Base-by-base conservation (phyloP, 169 alveolate species). In the Plasmodium relictum region DNA sequence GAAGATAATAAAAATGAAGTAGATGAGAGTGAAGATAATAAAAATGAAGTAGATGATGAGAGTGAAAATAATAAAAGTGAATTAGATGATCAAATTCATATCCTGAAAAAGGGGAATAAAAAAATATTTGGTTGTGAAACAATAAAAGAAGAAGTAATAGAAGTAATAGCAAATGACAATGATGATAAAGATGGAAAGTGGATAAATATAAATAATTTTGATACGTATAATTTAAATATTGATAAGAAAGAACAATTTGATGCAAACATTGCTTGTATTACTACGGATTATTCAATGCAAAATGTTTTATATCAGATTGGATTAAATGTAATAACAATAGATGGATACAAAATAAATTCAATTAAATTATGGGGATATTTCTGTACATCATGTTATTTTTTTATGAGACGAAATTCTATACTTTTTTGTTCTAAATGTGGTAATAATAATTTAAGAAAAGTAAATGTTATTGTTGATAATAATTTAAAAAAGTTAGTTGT, bases 281-380 rank as follows among this genome's bases (percentile, higher is more conserved):
- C 98, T 31, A 96, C 97, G 44, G 98, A 97, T 72, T 97, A 93
- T 87, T 96, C 98, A 14, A 96, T 97, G 97, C 97, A 97, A 58
- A 97, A 97, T 83, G 98, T 97, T 4, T 61, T 96, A 14, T 86
- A 96, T 66, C 97, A 97, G 72, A 96, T 97, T 80, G 98, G 98
- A 9, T 86, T 97, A 70, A 93, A 94, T 74, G 94, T 96, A 20
- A 80, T 97, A 9, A 95, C 97, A 5, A 93, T 96, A 50, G 97
- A 96, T 54, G 98, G 98, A 0, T 88, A 94, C 45, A 88, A 93
- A 14, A 95, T 96, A 24, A 96, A 92, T 70, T 85, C 97, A 18
- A 93, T 96, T 10, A 94, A 96, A 44, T 89, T 98, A 59, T 97
- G 98, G 97, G 98, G 97, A 31, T 95, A 94, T 45, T 63, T 94